Percentiles rank a stretch among this genome's conserved stretches.
Evolutionary conservation across 75 land plant species (phyloP).

Genomic region (Pseudotsuga menziesii): DNA sequence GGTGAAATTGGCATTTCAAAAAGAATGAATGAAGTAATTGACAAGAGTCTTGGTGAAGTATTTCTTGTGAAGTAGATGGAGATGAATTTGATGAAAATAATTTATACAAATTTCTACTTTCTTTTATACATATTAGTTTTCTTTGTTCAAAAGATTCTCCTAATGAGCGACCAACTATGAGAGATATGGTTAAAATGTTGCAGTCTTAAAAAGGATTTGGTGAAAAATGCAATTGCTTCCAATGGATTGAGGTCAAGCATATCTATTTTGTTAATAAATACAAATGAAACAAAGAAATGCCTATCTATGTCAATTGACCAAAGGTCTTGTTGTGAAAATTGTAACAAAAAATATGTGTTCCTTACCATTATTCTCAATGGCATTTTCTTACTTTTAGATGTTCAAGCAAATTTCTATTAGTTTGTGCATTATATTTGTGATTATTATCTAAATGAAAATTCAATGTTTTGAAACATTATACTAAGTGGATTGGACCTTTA

Average conservation of each 20-base stretch:
- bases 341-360: too few species aligned
- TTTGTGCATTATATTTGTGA: too few species aligned
- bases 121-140: conserved; percentile 14
- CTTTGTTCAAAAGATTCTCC: conserved; percentile 25
- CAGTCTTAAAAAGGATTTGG: not conserved
- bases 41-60: not conserved
- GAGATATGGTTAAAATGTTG: conserved; percentile 12
- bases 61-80: not conserved
- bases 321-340: not conserved
- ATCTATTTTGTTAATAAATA: not conserved
- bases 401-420: too few species aligned
- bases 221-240: not conserved
- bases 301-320: not conserved
- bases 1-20: not conserved
- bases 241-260: not conserved
- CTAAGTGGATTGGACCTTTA: too few species aligned
- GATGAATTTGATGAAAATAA: not conserved
- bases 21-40: not conserved
- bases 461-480: too few species aligned
- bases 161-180: conserved; percentile 32
- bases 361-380: too few species aligned
- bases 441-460: too few species aligned
- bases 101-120: not conserved
- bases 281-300: not conserved
- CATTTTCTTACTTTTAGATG: not conserved